Evolutionary conservation across 2,329 filamentous ascomycete species (phyloP).

Genomic region (Botryosphaeria dothidea): DNA sequence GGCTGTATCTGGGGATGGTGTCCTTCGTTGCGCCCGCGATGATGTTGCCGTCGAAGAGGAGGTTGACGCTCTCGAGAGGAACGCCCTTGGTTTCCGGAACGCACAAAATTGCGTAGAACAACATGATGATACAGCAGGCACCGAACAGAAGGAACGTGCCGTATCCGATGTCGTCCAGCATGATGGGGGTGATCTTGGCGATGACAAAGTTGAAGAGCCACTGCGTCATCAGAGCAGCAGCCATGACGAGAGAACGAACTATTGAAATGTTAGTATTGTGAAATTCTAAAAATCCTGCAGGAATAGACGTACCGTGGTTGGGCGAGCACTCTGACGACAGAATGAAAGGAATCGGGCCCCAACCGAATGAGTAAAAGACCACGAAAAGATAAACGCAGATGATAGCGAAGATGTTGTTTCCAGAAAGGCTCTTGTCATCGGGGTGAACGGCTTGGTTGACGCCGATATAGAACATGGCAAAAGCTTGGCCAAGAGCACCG

Average conservation of each 20-base stretch:
- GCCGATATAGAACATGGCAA: constrained; percentile 45
- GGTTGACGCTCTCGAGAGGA: constrained; percentile 43
- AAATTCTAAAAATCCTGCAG: background rate
- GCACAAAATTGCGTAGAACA: constrained; percentile 43
- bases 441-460: constrained; percentile 38
- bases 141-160: constrained; percentile 48
- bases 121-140: constrained; percentile 43
- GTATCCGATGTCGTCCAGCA: constrained; percentile 46
- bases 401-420: constrained; percentile 47
- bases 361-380: constrained; percentile 48
- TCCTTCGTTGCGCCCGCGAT: constrained; percentile 31
- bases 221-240: constrained; percentile 47
- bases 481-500: constrained; percentile 44
- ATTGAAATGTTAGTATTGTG: background rate
- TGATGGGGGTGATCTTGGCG: constrained; percentile 42
- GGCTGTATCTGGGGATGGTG: constrained; percentile 2
- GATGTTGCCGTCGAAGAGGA: constrained; percentile 46
- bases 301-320: constrained; percentile 32
- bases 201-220: constrained; percentile 45
- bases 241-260: constrained; percentile 46
- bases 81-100: constrained; percentile 48
- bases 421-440: constrained; percentile 30
- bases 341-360: constrained; percentile 49
- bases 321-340: constrained; percentile 44
- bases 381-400: constrained; percentile 54